Conservation (phyloP, 1,284 basidiomycete genomes). For the Pterula multifida region DNA sequence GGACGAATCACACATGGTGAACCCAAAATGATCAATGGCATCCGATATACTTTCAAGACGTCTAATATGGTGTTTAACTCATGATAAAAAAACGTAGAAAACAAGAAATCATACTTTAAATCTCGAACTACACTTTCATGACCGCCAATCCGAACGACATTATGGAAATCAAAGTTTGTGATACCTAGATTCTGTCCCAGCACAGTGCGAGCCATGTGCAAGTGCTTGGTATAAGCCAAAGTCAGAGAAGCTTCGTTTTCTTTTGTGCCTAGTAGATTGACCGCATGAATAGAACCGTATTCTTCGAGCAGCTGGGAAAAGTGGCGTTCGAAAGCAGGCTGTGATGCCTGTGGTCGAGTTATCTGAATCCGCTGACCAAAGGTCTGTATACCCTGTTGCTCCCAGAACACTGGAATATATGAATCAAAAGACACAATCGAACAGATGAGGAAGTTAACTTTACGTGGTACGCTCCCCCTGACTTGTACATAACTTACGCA, state of each 20-base stretch:
- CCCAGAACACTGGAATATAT: constrained; percentile 77
- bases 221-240: constrained; percentile 69
- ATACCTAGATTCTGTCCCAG: constrained; percentile 54
- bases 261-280: constrained; percentile 82
- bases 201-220: constrained; percentile 46
- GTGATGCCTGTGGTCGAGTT: constrained; percentile 89
- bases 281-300: constrained; percentile 71
- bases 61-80: constrained; percentile 19
- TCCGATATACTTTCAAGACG: constrained; percentile 48
- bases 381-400: constrained; percentile 88
- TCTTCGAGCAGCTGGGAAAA: constrained; percentile 78
- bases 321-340: constrained; percentile 93
- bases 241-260: constrained; percentile 88
- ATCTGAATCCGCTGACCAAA: constrained; percentile 88
- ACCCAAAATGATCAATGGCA: constrained; percentile 76
- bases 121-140: constrained; percentile 81
- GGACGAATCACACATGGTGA: constrained; percentile 63
- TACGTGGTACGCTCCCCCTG: constrained; percentile 87
- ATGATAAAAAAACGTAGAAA: constrained; percentile 1
- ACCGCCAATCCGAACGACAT: constrained; percentile 69
- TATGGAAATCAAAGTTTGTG: constrained; percentile 94
- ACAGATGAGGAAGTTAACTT: constrained; percentile 30
- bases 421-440: constrained; percentile 11
- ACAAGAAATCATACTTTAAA: constrained; percentile 37
- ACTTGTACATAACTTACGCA: constrained; percentile 89